phyloP scores from a whole-genome alignment of 495 filamentous ascomycete species.

The Tuber calosporum region DNA sequence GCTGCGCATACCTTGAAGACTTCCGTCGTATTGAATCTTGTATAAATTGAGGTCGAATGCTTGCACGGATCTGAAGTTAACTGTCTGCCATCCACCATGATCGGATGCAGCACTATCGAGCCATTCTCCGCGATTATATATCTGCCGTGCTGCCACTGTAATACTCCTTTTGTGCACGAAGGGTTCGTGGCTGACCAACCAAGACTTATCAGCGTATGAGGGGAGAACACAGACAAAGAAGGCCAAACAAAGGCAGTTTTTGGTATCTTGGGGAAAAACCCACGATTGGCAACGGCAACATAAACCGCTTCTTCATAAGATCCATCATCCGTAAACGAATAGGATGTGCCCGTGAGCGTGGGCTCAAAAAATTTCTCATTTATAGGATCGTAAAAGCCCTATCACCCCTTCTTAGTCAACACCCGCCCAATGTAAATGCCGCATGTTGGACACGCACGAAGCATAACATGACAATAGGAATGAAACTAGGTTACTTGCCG shows the following conservation, averaged over 20 bases:
- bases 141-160: slow-evolving; percentile 74
- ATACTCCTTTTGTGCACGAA: slow-evolving; percentile 58
- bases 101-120: slow-evolving; percentile 56
- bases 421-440: slow-evolving; percentile 9
- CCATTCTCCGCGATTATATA: slow-evolving; percentile 49
- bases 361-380: slow-evolving; percentile 65
- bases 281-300: slow-evolving; percentile 66
- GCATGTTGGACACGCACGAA: not conserved
- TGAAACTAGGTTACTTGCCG: slow-evolving; percentile 50
- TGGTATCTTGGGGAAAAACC: slow-evolving; percentile 39
- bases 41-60: slow-evolving; percentile 51
- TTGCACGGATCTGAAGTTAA: slow-evolving; percentile 62
- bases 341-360: slow-evolving; percentile 65
- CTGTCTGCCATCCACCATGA: slow-evolving; percentile 65
- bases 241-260: not conserved
- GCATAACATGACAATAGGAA: not conserved
- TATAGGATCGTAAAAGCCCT: slow-evolving; percentile 70
- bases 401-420: slow-evolving; percentile 6
- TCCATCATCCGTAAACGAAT: slow-evolving; percentile 68
- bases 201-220: slow-evolving; percentile 19
- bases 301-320: slow-evolving; percentile 70
- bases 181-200: slow-evolving; percentile 52
- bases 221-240: not conserved
- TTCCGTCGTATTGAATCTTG: slow-evolving; percentile 64
- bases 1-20: slow-evolving; percentile 52